Evolutionary conservation across 2,329 filamentous ascomycete genomes (phyloP), one percentile per base, ranked within the genome.

Genomic region (Colletotrichum aenigma): DNA sequence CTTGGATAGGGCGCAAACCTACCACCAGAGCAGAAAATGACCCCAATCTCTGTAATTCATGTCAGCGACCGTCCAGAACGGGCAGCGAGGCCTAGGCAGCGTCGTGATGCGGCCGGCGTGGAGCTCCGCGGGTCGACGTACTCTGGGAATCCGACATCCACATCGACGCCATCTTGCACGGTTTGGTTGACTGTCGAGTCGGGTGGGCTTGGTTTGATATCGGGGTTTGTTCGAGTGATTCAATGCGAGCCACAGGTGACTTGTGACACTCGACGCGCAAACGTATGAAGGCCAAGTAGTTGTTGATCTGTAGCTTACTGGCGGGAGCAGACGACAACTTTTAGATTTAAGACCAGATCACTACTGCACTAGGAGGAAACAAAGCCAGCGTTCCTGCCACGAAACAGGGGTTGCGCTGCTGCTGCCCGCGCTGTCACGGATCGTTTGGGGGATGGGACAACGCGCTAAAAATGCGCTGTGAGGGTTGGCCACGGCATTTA

Each of bases 21-120:
- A 98, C 96, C 96, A 82, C 96, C 96, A 83, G 95, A 97, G 91
- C 97, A 98, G 89, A 99, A 99, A 84, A 96, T 95, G 78, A 98
- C 96, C 80, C 97, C 97, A 82, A 98, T 94, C 87, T 99, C 97
- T 98, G 82, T 80, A 65, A n/a, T 73, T 43, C 4, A 75, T 70
- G 82, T 87, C 74, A 88, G 85, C 78, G 69, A 64, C 15, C 16
- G 18, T 68, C 62, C 43, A 52, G 28, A 64, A 66, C 38, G 28
- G 26, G 21, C 16, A 66, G 60, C 52, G 32, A 21, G 32, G 68
- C 58, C 48, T 24, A 64, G 34, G 38, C n/a, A 36, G 21, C 36
- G 28, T 43, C n/a, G 43, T 55, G 24, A 24, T 65, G 62, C 30
- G 60, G 64, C 62, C 60, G 24, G 60, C 61, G 43, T 38, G 30